Percentiles rank a stretch among this genome's conserved stretches.
Evolutionary conservation across 768 basidiomycete genomes (phyloP).

Genomic region (Phanerodontia chrysosporium): DNA sequence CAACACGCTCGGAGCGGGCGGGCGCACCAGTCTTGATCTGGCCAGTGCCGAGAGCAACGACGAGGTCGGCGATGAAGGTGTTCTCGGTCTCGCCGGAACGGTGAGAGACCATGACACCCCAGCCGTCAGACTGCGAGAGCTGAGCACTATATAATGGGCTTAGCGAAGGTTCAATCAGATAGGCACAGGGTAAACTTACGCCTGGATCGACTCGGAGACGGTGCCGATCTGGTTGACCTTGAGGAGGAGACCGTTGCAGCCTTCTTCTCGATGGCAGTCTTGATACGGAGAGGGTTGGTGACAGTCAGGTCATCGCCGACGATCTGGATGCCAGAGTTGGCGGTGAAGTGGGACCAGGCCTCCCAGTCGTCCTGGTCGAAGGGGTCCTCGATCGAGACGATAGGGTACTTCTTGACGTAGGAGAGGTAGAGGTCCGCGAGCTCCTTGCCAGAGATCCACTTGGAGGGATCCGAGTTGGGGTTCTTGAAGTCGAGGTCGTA

Average conservation of each 20-base stretch:
- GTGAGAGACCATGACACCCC: constrained; percentile 99
- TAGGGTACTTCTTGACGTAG: constrained; percentile 91
- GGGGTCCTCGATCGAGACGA: constrained; percentile 94
- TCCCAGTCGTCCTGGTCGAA: constrained; percentile 99
- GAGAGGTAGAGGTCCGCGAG: constrained; percentile 89
- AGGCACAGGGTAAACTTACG: constrained; percentile 50
- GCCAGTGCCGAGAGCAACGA: constrained; percentile 87
- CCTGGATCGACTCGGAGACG: constrained; percentile 97
- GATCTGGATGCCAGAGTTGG: constrained; percentile 76
- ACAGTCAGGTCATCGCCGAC: constrained; percentile 97
- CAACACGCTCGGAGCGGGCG: constrained; percentile 92
- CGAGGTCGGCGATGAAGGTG: constrained; percentile 93
- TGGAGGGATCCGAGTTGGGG: constrained; percentile 96
- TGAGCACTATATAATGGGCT: constrained; percentile 60
- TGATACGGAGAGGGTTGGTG: constrained; percentile 95
- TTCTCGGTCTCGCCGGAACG: constrained; percentile 98
- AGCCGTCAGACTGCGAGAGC: constrained; percentile 90
- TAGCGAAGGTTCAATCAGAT: background rate
- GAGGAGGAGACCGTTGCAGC: constrained; percentile 96
- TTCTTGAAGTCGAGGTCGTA: constrained; percentile 99
- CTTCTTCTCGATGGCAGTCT: constrained; percentile 99
- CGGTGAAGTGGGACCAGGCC: constrained; percentile 92
- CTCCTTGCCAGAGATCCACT: constrained; percentile 91
- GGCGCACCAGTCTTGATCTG: constrained; percentile 99
- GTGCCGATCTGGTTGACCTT: constrained; percentile 99